Conservation (phyloP, 371 early-diverging fungal genomes). For the Rhizopus delemar region DNA sequence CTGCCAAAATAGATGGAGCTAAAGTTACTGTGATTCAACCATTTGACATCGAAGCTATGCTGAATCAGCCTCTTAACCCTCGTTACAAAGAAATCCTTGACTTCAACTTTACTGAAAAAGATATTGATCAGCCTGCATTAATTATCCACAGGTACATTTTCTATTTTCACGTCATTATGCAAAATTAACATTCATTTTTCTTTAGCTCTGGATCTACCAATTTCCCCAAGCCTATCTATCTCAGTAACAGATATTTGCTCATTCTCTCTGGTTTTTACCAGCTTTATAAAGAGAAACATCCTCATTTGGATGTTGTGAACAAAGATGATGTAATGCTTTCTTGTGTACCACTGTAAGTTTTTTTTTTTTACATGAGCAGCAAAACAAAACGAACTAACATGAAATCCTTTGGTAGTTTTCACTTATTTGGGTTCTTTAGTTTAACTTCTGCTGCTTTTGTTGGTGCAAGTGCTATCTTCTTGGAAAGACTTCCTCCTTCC, state of each 20-base stretch:
- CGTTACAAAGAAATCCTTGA: constrained; percentile 4
- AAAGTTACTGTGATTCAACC: not conserved
- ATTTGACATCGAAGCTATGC: constrained; percentile 16
- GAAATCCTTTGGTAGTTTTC: constrained; percentile 4
- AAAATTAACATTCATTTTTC: not conserved
- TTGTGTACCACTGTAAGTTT: constrained; percentile 8
- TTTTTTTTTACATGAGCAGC: not conserved
- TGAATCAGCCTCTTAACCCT: constrained; percentile 14
- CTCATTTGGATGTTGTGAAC: not conserved
- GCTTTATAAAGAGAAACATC: not conserved
- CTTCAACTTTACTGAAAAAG: constrained; percentile 4
- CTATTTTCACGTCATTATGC: not conserved
- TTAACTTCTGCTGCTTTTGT: not conserved
- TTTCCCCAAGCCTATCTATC: constrained; percentile 33
- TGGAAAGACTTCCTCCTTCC: constrained; percentile 11
- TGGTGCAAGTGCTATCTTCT: constrained; percentile 10
- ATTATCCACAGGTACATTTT: constrained; percentile 21
- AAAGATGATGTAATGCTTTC: constrained; percentile 3
- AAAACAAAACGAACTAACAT: not conserved
- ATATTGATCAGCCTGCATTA: constrained; percentile 3
- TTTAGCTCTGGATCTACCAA: constrained; percentile 31
- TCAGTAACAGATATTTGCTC: constrained; percentile 28
- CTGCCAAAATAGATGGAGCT: constrained; percentile 3
- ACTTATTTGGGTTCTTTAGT: constrained; percentile 6
- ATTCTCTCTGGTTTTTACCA: not conserved